These are phyloP conservation scores for Cinnamomum micranthum DNA, from an alignment of 164 flowering plant genomes.

Conservation along the genomic window DNA sequence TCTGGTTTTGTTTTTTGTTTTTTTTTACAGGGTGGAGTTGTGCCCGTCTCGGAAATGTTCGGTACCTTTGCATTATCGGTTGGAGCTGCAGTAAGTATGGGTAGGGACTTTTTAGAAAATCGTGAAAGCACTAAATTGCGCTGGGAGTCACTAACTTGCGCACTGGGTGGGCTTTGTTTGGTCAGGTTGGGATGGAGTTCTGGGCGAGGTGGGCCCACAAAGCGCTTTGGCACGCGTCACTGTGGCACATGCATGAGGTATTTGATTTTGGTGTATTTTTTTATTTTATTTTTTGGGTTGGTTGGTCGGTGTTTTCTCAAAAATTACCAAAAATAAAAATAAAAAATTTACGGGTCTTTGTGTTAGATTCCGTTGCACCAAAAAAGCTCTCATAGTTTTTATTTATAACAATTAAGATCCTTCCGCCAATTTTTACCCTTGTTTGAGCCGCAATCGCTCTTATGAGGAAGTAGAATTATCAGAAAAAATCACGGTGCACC, in stretches of 20 bases:
- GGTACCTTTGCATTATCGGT: constrained; percentile 83
- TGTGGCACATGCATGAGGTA: constrained; percentile 97
- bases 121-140: background rate
- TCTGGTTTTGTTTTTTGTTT: background rate
- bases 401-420: no score
- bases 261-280: background rate
- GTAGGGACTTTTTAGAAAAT: background rate
- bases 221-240: constrained; percentile 92
- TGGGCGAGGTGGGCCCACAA: constrained; percentile 98
- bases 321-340: no score
- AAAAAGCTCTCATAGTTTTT: no score
- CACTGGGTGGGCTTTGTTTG: background rate
- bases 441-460: no score
- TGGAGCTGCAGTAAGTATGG: constrained; percentile 79
- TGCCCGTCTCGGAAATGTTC: constrained; percentile 73
- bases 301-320: no score
- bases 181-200: constrained; percentile 92
- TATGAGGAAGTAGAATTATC: no score
- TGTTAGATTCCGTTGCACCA: no score
- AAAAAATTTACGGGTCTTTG: no score
- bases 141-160: background rate
- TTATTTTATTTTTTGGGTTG: no score
- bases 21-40: constrained; percentile 52
- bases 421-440: no score
- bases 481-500: no score